phyloP scores from a whole-genome alignment of 106 monocot genomes.

The Platanthera zijinensis region DNA sequence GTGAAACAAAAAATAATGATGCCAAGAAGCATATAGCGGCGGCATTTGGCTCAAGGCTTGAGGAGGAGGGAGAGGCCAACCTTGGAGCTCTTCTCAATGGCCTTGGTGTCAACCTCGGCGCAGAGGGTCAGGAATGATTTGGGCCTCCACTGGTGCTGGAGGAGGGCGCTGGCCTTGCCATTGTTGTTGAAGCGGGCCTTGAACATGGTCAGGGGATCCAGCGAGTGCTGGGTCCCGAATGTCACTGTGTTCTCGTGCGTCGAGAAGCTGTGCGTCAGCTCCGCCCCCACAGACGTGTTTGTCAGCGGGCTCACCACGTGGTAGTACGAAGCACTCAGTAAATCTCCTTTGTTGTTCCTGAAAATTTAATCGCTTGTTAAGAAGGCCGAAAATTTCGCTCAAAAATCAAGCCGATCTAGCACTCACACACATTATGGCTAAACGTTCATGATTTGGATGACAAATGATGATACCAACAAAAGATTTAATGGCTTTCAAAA shows the following conservation, averaged over 20 bases:
- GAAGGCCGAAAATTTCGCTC: not conserved
- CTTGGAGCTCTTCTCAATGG: conserved; percentile 84
- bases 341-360: conserved; percentile 79
- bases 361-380: too few relatives aligned
- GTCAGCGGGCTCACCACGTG: conserved; percentile 55
- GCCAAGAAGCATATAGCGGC: too few relatives aligned
- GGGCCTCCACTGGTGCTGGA: conserved; percentile 80
- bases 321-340: conserved; percentile 60
- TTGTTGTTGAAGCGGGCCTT: conserved; percentile 75
- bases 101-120: conserved; percentile 77
- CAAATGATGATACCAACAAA: too few relatives aligned
- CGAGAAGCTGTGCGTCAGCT: conserved; percentile 64
- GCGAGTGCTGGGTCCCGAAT: conserved; percentile 62
- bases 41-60: conserved; percentile 40
- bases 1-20: too few relatives aligned
- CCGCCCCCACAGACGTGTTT: conserved; percentile 62
- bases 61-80: conserved; percentile 61
- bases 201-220: conserved; percentile 61
- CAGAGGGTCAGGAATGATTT: conserved; percentile 61
- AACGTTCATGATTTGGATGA: too few relatives aligned
- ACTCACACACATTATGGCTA: too few relatives aligned
- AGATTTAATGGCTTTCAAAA: too few relatives aligned
- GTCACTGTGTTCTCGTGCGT: conserved; percentile 71
- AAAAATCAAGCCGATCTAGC: too few relatives aligned
- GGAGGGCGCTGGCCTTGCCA: conserved; percentile 62